A percentile compares a stretch with the other conserved stretches of the same genome.
Evolutionary conservation across 257 asterid species (phyloP).

Genomic region (Eustoma russellianum): DNA sequence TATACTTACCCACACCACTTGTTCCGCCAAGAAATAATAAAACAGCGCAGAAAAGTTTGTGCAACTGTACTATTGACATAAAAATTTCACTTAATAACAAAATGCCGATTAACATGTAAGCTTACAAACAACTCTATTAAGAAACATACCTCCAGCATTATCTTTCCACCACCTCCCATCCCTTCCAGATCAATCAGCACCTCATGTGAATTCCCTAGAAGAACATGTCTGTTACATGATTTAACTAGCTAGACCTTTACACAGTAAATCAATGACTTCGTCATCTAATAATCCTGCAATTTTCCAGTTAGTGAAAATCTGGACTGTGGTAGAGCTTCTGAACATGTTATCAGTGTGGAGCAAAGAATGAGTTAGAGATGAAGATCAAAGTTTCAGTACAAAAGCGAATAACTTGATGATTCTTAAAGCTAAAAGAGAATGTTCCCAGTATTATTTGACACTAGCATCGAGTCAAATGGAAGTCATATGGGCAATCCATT

Average conservation of each 20-base stretch:
- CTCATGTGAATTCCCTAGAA: constrained; percentile 63
- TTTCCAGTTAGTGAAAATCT: no score
- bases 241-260: neutral
- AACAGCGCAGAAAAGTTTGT: neutral
- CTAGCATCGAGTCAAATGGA: neutral
- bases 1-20: neutral
- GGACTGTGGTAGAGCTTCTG: neutral
- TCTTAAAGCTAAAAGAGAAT: neutral
- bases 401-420: neutral
- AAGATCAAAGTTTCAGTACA: neutral
- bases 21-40: neutral
- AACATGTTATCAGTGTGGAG: neutral
- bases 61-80: neutral
- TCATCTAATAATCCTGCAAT: no score
- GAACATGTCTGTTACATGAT: constrained; percentile 18
- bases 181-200: constrained; percentile 90
- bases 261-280: neutral
- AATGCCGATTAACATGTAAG: neutral
- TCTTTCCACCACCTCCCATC: constrained; percentile 99
- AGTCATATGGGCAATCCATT: constrained; percentile 11
- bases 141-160: constrained; percentile 75
- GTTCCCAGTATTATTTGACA: neutral
- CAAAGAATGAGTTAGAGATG: neutral
- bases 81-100: neutral
- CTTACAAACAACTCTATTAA: constrained; percentile 3